Percentiles rank a stretch among this genome's conserved stretches.
These are phyloP conservation scores for Erythrophleum ivorense DNA, from an alignment of 331 rosid species.

Conservation along the genomic window DNA sequence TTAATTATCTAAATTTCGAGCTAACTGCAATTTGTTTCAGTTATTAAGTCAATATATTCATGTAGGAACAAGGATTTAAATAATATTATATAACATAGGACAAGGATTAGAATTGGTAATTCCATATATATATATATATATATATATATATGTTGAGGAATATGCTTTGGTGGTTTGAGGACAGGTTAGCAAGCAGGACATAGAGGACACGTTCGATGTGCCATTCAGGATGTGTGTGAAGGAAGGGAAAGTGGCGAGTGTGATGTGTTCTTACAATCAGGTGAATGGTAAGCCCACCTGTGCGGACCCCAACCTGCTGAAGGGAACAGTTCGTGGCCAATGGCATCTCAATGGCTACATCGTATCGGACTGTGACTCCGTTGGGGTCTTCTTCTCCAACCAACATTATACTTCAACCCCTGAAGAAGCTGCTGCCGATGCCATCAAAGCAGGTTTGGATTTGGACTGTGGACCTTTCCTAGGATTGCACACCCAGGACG, in stretches of 20 bases:
- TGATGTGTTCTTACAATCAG: conserved; percentile 87
- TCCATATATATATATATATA: no score
- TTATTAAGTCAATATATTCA: no score
- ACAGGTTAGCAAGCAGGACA: conserved; percentile 83
- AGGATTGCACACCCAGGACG: conserved; percentile 60
- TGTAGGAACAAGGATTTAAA: no score
- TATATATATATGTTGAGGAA: neutral
- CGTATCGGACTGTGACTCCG: conserved; percentile 88
- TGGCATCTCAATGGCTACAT: conserved; percentile 89
- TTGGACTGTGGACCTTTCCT: conserved; percentile 86
- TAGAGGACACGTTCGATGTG: conserved; percentile 75
- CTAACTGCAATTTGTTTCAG: no score
- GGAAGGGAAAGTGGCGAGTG: conserved; percentile 86
- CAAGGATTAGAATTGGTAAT: no score
- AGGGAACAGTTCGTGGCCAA: conserved; percentile 59
- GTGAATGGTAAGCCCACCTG: conserved; percentile 92
- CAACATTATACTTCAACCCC: conserved; percentile 84
- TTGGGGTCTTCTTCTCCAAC: conserved; percentile 65
- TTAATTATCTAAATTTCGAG: no score
- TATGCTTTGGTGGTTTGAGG: neutral
- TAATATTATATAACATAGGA: no score
- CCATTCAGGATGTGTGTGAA: conserved; percentile 86
- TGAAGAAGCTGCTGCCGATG: conserved; percentile 86
- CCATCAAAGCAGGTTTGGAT: conserved; percentile 89
- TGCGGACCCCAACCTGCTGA: conserved; percentile 77